These are phyloP conservation scores for Trichoderma koningii DNA, from an alignment of 2,329 filamentous ascomycete genomes.

Conservation along the genomic window DNA sequence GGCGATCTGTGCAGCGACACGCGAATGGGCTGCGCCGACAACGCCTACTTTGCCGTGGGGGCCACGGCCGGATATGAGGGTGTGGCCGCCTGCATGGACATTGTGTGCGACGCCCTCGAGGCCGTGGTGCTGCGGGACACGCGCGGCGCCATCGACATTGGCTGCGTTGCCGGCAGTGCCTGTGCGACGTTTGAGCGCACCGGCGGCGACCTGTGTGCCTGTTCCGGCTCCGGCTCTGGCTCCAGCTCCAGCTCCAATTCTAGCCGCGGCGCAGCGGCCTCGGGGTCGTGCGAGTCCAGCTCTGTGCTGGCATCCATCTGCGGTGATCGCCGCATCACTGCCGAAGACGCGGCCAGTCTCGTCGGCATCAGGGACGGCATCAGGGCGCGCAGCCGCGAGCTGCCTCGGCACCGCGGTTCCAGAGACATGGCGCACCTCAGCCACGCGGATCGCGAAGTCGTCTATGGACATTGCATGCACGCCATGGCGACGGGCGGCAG, in stretches of 20 bases:
- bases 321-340: neutral
- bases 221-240: neutral
- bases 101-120: constrained; percentile 20
- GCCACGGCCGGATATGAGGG: constrained; percentile 21
- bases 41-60: constrained; percentile 18
- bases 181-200: constrained; percentile 23
- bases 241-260: neutral
- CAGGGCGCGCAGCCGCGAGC: neutral
- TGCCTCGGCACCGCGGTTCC: neutral
- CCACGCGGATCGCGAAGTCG: constrained; percentile 8
- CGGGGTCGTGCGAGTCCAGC: neutral
- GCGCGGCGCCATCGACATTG: constrained; percentile 10
- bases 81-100: constrained; percentile 23
- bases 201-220: constrained; percentile 15
- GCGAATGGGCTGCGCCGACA: constrained; percentile 13
- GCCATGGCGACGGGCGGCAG: constrained; percentile 14
- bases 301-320: constrained; percentile 7
- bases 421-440: constrained; percentile 10
- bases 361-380: neutral
- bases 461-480: neutral
- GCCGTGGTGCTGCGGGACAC: constrained; percentile 16
- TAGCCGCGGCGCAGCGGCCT: neutral
- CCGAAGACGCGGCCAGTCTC: neutral
- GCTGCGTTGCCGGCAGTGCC: neutral
- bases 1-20: constrained; percentile 18